Conservation (phyloP, 345 rosid species). For the Acer campestre region DNA sequence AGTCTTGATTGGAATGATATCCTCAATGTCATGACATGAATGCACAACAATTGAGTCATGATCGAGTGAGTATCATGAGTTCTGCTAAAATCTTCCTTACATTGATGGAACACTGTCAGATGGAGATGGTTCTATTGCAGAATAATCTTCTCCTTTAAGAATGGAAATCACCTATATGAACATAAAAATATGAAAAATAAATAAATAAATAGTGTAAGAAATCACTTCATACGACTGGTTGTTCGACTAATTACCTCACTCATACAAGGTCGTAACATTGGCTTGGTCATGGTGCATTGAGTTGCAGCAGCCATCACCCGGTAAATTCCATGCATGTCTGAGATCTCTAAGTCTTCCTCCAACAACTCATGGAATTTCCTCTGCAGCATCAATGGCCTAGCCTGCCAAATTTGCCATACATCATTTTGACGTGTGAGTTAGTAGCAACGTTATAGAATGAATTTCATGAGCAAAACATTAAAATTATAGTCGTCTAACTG, state of each 20-base stretch:
- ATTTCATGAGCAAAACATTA: not conserved
- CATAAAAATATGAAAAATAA: not conserved
- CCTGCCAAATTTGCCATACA: constrained; percentile 26
- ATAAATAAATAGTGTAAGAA: not conserved
- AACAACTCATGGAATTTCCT: constrained; percentile 42
- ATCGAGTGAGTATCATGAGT: not conserved
- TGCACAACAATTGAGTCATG: not conserved
- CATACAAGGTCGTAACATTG: constrained; percentile 32
- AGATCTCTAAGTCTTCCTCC: constrained; percentile 34
- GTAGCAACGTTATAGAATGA: not conserved
- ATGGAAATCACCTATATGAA: constrained; percentile 38
- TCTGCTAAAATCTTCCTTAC: not conserved
- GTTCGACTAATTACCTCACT: constrained; percentile 23
- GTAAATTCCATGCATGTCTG: constrained; percentile 42
- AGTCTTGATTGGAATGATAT: not conserved
- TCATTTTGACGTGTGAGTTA: not conserved
- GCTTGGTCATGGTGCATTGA: constrained; percentile 34
- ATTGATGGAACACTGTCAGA: constrained; percentile 10
- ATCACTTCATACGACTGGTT: not conserved
- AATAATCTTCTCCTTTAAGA: constrained; percentile 41
- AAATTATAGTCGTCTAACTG: constrained; percentile 19
- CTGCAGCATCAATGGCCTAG: constrained; percentile 38
- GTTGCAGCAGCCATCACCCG: constrained; percentile 45
- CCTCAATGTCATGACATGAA: not conserved
- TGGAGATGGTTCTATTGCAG: constrained; percentile 35